phyloP scores from a whole-genome alignment of 73 alveolate genomes.

The Blepharisma japonicum region DNA sequence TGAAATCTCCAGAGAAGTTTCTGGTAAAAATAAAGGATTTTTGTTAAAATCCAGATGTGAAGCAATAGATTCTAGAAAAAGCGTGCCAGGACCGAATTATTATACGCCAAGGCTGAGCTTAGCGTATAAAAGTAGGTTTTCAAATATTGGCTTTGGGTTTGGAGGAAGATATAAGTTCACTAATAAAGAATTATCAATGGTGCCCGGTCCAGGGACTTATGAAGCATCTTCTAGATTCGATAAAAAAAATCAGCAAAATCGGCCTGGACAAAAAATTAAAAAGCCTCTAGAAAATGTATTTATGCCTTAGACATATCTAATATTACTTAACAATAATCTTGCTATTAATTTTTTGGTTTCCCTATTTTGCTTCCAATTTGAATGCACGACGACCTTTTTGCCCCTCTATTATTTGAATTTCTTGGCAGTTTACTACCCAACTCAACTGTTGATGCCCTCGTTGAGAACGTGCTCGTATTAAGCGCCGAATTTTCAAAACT shows the following conservation, averaged over 20 bases:
- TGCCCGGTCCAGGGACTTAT: slow-evolving; percentile 4
- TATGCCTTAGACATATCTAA: too few species aligned
- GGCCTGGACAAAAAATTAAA: too few species aligned
- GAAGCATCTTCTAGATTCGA: not conserved
- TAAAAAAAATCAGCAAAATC: not conserved
- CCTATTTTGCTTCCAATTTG: too few species aligned
- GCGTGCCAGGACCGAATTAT: not conserved
- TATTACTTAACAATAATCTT: too few species aligned
- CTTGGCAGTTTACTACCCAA: too few species aligned
- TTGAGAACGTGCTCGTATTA: too few species aligned
- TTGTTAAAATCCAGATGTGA: not conserved
- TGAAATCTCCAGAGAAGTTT: not conserved
- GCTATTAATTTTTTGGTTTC: too few species aligned
- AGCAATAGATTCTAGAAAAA: not conserved
- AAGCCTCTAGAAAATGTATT: too few species aligned
- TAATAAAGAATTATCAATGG: not conserved
- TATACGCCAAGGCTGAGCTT: not conserved
- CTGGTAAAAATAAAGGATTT: not conserved
- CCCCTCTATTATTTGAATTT: too few species aligned
- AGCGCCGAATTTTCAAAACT: too few species aligned
- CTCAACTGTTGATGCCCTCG: too few species aligned
- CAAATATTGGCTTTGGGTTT: not conserved
- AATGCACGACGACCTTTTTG: too few species aligned
- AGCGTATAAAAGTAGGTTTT: not conserved
- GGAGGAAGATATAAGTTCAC: not conserved